Evolutionary conservation across 305 asterid species (phyloP).

Genomic region (Solanum hybrid): DNA sequence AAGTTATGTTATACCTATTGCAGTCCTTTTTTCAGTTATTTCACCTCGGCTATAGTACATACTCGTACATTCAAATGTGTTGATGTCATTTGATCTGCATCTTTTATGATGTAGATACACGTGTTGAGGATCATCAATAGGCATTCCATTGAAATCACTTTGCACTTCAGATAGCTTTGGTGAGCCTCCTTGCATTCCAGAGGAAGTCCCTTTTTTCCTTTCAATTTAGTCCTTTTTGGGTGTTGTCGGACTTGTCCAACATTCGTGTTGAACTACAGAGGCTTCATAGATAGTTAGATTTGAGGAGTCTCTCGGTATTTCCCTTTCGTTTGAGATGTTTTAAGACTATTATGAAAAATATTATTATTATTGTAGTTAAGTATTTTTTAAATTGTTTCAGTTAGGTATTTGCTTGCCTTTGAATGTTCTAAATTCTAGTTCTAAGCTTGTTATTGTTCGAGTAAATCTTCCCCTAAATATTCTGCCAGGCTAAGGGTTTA

Average conservation of each 20-base stretch:
- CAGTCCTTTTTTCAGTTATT: not conserved
- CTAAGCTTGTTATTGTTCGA: not conserved
- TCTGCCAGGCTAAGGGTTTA: not conserved
- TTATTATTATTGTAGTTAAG: not conserved
- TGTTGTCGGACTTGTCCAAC: not conserved
- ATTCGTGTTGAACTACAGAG: not conserved
- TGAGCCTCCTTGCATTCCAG: not conserved
- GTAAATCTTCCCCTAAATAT: not conserved
- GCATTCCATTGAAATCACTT: not conserved
- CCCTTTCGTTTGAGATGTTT: not conserved
- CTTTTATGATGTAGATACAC: not conserved
- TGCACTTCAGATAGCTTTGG: not conserved
- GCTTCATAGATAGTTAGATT: not conserved
- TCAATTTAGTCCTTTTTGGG: not conserved
- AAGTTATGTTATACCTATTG: not conserved
- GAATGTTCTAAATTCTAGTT: not conserved
- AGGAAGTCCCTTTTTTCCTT: not conserved
- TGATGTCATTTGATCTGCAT: not conserved
- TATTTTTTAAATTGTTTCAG: too few relatives aligned
- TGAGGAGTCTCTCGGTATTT: not conserved
- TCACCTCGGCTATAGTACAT: not conserved
- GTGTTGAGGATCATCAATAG: not conserved
- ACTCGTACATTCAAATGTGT: not conserved
- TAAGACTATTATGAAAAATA: not conserved
- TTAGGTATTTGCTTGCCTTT: not conserved